phyloP scores from a whole-genome alignment of 1,139 yeast species.

The Taphrina sp. region DNA sequence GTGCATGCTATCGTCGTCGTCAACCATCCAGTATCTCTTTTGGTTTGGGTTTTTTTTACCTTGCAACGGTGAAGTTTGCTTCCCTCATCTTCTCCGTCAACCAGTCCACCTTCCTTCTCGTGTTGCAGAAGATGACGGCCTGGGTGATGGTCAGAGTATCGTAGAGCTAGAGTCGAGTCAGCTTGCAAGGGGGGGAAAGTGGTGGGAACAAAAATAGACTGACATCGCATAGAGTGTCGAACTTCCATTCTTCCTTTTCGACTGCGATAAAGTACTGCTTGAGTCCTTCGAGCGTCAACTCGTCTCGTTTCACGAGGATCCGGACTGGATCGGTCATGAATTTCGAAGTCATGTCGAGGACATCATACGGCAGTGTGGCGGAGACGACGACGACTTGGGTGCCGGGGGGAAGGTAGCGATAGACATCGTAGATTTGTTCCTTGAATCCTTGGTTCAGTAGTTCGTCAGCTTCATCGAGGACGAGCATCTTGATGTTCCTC shows the following conservation, averaged over 20 bases:
- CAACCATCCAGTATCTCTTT: neutral
- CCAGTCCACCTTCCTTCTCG: conserved; percentile 94
- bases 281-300: conserved; percentile 96
- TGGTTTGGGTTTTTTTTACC: conserved; percentile 40
- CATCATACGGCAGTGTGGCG: conserved; percentile 98
- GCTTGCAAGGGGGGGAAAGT: too few relatives aligned
- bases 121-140: conserved; percentile 99
- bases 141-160: conserved; percentile 97
- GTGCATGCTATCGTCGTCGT: conserved; percentile 59
- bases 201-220: neutral
- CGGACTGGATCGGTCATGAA: conserved; percentile 97
- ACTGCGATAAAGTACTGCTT: conserved; percentile 95
- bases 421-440: conserved; percentile 95
- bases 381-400: conserved; percentile 95
- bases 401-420: conserved; percentile 87
- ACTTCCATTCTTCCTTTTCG: conserved; percentile 88
- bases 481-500: conserved; percentile 89
- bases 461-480: conserved; percentile 99
- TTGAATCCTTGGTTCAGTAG: conserved; percentile 95
- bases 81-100: conserved; percentile 83
- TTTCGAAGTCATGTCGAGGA: conserved; percentile 89
- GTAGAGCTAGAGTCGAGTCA: conserved; percentile 54
- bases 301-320: conserved; percentile 96
- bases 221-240: conserved; percentile 86
- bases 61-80: conserved; percentile 86